These are phyloP conservation scores for Diutina rugosa DNA, from an alignment of 1,139 yeast genomes.

Conservation along the genomic window DNA sequence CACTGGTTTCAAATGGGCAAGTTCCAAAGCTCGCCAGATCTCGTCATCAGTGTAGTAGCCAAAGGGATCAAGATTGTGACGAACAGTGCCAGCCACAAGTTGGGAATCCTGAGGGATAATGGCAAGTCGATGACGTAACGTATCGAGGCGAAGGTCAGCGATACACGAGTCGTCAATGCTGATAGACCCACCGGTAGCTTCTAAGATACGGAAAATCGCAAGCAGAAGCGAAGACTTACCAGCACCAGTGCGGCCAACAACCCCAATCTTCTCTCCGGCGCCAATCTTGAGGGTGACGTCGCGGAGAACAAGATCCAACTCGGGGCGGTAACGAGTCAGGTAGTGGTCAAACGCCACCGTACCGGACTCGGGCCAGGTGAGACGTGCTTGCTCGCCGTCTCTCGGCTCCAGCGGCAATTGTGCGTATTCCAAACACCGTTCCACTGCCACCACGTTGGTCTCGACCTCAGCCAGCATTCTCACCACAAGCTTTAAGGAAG, in stretches of 20 bases:
- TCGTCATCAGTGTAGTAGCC: slow-evolving; percentile 36
- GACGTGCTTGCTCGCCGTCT: slow-evolving; percentile 20
- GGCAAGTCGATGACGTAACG: slow-evolving; percentile 40
- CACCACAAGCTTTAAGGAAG: slow-evolving; percentile 47
- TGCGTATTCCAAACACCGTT: slow-evolving; percentile 61
- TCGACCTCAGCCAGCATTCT: slow-evolving; percentile 63
- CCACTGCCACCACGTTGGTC: slow-evolving; percentile 64
- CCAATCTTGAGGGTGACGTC: slow-evolving; percentile 15
- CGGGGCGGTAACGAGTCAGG: slow-evolving; percentile 22
- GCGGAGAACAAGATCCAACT: slow-evolving; percentile 23
- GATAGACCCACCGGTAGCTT: slow-evolving; percentile 17
- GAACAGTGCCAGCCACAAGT: slow-evolving; percentile 47
- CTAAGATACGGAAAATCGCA: slow-evolving; percentile 26
- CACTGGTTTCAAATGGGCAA: slow-evolving; percentile 38
- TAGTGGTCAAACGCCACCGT: slow-evolving; percentile 17
- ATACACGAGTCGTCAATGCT: slow-evolving; percentile 39
- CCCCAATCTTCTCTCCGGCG: slow-evolving; percentile 24
- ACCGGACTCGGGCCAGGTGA: slow-evolving; percentile 21
- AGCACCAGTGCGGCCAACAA: slow-evolving; percentile 31
- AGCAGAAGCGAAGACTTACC: slow-evolving; percentile 26
- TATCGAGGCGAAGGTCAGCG: slow-evolving; percentile 30
- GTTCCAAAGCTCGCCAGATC: slow-evolving; percentile 38
- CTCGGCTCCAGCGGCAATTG: slow-evolving; percentile 39
- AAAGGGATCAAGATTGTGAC: slow-evolving; percentile 53
- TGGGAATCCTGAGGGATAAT: slow-evolving; percentile 65